These are phyloP conservation scores for Hansenula lynferdii DNA, from an alignment of 1,139 yeast genomes.

Conservation along the genomic window DNA sequence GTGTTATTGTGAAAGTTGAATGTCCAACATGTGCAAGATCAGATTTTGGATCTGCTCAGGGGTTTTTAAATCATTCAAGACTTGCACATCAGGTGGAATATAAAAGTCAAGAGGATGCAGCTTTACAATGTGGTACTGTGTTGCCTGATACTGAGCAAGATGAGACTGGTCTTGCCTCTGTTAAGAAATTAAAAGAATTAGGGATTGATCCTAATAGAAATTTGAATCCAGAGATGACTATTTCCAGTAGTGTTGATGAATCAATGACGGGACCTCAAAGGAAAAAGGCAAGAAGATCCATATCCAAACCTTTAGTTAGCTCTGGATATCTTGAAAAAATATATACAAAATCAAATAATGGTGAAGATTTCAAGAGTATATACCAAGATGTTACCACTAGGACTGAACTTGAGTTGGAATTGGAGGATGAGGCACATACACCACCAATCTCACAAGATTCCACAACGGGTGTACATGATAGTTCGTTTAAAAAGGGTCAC, in stretches of 20 bases:
- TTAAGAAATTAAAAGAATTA: constrained; percentile 37
- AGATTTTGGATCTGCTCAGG: constrained; percentile 76
- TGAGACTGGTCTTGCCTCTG: constrained; percentile 44
- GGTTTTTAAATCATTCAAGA: constrained; percentile 72
- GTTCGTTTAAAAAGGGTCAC: constrained; percentile 13
- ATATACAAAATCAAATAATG: constrained; percentile 12
- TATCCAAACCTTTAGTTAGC: background rate
- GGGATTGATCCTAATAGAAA: constrained; percentile 28
- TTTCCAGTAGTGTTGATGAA: constrained; percentile 16
- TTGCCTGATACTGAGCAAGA: constrained; percentile 58
- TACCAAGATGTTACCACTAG: constrained; percentile 1
- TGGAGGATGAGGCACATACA: constrained; percentile 8
- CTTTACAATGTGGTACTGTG: constrained; percentile 61
- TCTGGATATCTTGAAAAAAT: constrained; percentile 23
- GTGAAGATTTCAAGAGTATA: background rate
- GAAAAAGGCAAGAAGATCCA: constrained; percentile 6
- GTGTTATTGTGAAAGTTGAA: constrained; percentile 59
- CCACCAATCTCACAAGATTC: constrained; percentile 4
- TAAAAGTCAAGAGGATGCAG: constrained; percentile 73
- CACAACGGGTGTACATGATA: constrained; percentile 1
- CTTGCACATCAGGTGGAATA: constrained; percentile 71
- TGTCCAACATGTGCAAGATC: constrained; percentile 66
- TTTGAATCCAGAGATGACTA: constrained; percentile 28
- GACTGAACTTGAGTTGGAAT: constrained; percentile 9
- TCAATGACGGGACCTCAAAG: constrained; percentile 10